phyloP scores from a whole-genome alignment of 1,284 basidiomycete genomes.

The Albatrellus sp. region DNA sequence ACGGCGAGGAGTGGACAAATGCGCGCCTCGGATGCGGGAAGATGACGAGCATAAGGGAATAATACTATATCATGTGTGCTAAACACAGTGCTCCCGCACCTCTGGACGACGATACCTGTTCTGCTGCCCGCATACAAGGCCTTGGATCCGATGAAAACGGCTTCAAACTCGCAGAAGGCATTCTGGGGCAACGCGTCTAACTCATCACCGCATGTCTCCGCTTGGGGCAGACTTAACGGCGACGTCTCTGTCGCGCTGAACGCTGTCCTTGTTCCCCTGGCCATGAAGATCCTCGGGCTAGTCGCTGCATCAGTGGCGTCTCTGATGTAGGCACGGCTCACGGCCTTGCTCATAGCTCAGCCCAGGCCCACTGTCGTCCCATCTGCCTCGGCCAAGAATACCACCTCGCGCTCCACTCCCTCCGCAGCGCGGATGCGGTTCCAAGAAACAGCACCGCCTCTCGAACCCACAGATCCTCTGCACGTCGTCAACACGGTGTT shows the following conservation, averaged over 20 bases:
- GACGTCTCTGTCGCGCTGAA: background rate
- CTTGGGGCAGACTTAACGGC: background rate
- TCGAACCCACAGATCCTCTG: constrained; percentile 2
- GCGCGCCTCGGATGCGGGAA: constrained; percentile 38
- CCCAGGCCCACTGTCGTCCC: too few species aligned
- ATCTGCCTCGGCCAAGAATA: too few species aligned
- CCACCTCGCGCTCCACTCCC: too few species aligned
- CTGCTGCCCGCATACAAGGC: background rate
- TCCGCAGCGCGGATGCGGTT: too few species aligned
- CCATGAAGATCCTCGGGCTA: constrained; percentile 15
- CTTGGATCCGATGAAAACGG: background rate
- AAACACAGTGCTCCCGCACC: background rate
- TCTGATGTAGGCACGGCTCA: constrained; percentile 7
- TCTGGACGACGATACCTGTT: background rate
- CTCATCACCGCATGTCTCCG: background rate
- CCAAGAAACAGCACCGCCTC: background rate
- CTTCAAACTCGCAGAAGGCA: background rate
- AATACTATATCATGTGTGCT: constrained; percentile 17
- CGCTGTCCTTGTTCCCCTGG: constrained; percentile 14
- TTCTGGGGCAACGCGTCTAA: background rate
- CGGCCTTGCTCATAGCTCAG: background rate
- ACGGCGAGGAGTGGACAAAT: constrained; percentile 19
- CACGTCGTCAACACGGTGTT: background rate
- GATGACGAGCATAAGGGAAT: constrained; percentile 39
- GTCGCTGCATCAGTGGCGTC: constrained; percentile 13